Evolutionary conservation across 2,329 filamentous ascomycete species (phyloP), one percentile per base, ranked within the genome.

Genomic region (Fusarium euwallaceae): DNA sequence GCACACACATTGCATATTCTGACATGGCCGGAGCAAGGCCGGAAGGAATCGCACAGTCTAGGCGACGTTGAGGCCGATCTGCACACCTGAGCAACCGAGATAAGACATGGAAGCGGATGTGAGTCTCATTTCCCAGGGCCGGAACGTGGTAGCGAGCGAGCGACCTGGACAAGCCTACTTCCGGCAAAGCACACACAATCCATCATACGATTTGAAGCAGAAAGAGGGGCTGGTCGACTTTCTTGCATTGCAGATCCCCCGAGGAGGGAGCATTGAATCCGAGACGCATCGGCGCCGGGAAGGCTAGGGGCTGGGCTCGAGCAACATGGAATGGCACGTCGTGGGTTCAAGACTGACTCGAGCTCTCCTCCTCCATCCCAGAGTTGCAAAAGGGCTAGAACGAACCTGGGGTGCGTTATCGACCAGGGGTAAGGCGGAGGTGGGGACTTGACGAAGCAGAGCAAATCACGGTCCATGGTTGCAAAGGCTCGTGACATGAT

Each of bases 401-500:
- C 53, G 72, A 74, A 69, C 61, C 64, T 66, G 64, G 72, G 72
- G 68, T 72, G 72, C 69, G 64, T 69, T 39, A 27, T 61, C 62
- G 64, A 58, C 72, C 53, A 69, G 72, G 71, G 61, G 61, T 55
- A 59, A 67, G 67, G 67, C 43, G 71, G 75, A 73, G 66, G 71
- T 75, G 72, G 74, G 68, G 74, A 43, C 41, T 43, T 10, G n/a
- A 27, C 39, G 27, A n/a, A 60, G 43, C 53, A 55, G 60, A 64
- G 36, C 64, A 76, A 58, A 72, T 76, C 69, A 61, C 32, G 45
- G 32, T 34, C n/a, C 20, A 43, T 20, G 68, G 72, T 65, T 39
- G 29, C 59, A 69, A 69, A 62, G 66, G 66, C 67, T 77, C 69
- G 59, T 76, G 71, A 72, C 64, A 75, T 71, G 75, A 77, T 77